A percentile compares a stretch with the other conserved stretches of the same genome.
Conservation (phyloP, 768 basidiomycete genomes). For the Mycena galericulata region DNA sequence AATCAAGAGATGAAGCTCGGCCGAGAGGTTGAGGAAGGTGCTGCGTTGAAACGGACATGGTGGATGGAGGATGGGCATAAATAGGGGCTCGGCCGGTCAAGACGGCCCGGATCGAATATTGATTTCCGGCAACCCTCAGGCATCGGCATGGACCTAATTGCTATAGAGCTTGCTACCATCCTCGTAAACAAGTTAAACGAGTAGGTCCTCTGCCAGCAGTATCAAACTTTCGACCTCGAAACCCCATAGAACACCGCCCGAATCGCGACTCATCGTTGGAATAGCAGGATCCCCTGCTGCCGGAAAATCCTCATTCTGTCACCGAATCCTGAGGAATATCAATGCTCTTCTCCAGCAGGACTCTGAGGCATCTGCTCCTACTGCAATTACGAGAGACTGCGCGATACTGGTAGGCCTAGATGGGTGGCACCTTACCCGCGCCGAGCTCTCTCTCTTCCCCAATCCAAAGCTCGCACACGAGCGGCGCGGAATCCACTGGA, state of each 20-base stretch:
- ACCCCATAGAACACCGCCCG: conserved; percentile 45
- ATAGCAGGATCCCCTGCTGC: conserved; percentile 86
- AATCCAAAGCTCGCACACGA: conserved; percentile 77
- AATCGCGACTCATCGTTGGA: conserved; percentile 73
- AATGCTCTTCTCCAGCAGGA: conserved; percentile 16
- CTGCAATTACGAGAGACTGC: conserved; percentile 25
- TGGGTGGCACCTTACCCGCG: conserved; percentile 91
- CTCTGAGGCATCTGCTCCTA: background rate
- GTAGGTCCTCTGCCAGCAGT: conserved; percentile 2
- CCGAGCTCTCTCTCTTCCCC: conserved; percentile 79
- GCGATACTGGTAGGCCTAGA: conserved; percentile 86
- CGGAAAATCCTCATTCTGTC: conserved; percentile 86
- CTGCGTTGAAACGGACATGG: too few relatives aligned
- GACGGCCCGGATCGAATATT: too few relatives aligned
- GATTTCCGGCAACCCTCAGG: too few relatives aligned
- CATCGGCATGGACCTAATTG: conserved; percentile 30
- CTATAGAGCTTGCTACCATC: conserved; percentile 20
- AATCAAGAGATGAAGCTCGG: conserved; percentile 9
- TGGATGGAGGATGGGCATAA: too few relatives aligned
- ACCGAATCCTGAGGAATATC: conserved; percentile 56
- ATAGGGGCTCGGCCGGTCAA: too few relatives aligned
- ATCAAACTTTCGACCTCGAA: background rate
- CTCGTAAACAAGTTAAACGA: conserved; percentile 27
- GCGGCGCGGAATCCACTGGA: conserved; percentile 90
- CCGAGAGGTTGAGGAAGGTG: background rate